phyloP scores from a whole-genome alignment of 2,329 filamentous ascomycete species.

The Ascocoryne sarcoides region DNA sequence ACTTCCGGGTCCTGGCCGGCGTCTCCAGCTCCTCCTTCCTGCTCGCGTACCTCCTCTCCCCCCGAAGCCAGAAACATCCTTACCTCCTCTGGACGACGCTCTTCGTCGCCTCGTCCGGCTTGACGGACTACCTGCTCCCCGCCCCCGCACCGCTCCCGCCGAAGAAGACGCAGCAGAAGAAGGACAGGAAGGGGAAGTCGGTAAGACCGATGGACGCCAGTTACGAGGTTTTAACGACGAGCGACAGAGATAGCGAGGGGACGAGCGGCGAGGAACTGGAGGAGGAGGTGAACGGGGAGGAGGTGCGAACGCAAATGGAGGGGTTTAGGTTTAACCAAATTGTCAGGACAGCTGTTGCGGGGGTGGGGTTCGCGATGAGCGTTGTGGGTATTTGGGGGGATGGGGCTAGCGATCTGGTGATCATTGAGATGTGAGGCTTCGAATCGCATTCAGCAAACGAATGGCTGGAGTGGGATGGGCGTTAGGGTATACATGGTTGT shows the following conservation, averaged over 20 bases:
- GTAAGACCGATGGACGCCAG: conserved; percentile 51
- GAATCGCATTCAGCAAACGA: too few relatives aligned
- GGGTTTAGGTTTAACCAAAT: conserved; percentile 45
- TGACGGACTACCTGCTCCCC: conserved; percentile 31
- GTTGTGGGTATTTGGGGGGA: conserved; percentile 61
- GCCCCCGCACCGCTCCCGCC: neutral
- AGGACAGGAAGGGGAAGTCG: conserved; percentile 12
- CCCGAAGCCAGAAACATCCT: conserved; percentile 67
- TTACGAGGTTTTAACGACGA: conserved; percentile 53
- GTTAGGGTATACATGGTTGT: too few relatives aligned
- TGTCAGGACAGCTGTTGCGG: conserved; percentile 44
- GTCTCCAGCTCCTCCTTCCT: conserved; percentile 64
- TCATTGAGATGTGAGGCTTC: conserved; percentile 24
- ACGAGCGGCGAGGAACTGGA: conserved; percentile 40
- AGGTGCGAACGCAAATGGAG: conserved; percentile 49
- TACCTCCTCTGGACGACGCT: conserved; percentile 82
- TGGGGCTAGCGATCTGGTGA: conserved; percentile 32
- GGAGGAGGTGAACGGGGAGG: conserved; percentile 49
- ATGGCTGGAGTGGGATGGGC: too few relatives aligned
- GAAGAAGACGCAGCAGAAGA: conserved; percentile 28
- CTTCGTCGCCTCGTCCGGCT: conserved; percentile 46
- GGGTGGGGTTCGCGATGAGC: conserved; percentile 50
- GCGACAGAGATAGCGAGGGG: conserved; percentile 36
- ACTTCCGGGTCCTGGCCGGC: conserved; percentile 58
- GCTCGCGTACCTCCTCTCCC: conserved; percentile 70